Evolutionary conservation across 768 basidiomycete species (phyloP), one percentile per base, ranked within the genome.

Genomic region (Rhodotorula paludigena): DNA sequence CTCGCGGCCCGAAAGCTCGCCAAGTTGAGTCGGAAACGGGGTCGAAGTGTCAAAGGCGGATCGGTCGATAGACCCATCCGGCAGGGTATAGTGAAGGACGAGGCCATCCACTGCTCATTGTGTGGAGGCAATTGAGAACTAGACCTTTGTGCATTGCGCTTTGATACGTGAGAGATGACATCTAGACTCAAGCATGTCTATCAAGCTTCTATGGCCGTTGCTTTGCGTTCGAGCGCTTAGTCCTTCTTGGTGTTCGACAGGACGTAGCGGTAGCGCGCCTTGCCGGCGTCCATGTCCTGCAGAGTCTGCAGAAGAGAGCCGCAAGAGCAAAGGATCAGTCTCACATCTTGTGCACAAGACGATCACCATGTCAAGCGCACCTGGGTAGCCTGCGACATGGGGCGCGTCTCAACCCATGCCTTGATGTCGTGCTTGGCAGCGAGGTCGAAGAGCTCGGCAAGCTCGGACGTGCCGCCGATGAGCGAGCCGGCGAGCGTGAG

Each of bases 401-500:
- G 69, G 28, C 66, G 63, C 11, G 39, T 55, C 62, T 75, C 67
- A 42, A 78, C 72, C 79, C 80, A 83, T 11, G 82, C 81, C 73
- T 81, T 81, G 66, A 87, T 78, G 12, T 78, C 78, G 76, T 85
- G 84, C 66, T 62, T 52, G 48, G 39, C 41, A 15, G 84, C 84
- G 54, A 87, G 81, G 53, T 83, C 75, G 48, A 86, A 79, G 83
- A 86, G 85, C 60, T 81, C 81, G 32, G 60, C 30, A 21, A 79
- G 80, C 73, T 86, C 85, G 59, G 80, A 78, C 75, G 84, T 84
- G 76, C 81, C 84, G 44, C 84, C 86, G 58, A 85, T 82, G 67
- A 79, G 77, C 32, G 74, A 76, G n/a, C 76, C 77, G 35, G 78
- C 75, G 51, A 72, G 57, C 23, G 66, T 55, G 30, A 72, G 30